Evolutionary conservation across 2,329 filamentous ascomycete species (phyloP), one percentile per base, ranked within the genome.

Genomic region (Alternaria solani): DNA sequence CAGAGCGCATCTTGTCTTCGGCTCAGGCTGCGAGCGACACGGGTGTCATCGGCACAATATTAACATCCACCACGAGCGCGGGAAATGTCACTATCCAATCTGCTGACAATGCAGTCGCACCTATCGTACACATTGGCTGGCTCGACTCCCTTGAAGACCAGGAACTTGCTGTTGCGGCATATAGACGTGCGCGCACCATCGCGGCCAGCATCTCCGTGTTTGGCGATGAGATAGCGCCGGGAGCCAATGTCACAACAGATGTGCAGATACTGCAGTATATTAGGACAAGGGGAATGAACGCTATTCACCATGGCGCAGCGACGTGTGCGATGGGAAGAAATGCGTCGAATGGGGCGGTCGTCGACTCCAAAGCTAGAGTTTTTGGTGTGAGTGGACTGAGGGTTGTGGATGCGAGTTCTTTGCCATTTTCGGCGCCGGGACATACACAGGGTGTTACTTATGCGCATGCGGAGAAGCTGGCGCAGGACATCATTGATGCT

Each of bases 71-170:
- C 11, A 51, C 52, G 4, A 59, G 57, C 38, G 48, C 41, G 12
- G 57, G 57, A 26, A 59, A 59, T 28, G 23, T 59, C 7, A 59
- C 57, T 1, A 59, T 59, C 4, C 57, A 56, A n/a, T 59, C 52
- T 9, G 39, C 52, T 20, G 52, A 59, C 12, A 59, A 59, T n/a
- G 39, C 32, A 2, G 34, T 56, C 16, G 25, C 39, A 9, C 57
- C 57, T 8, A 14, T 56, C 30, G 46, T 59, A 4, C 26, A 59
- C 18, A 39, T 56, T 2, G 52, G 57, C 26, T 51, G 52, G 57
- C 39, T 59, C 4, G 57, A 59, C 7, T 59, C 57, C 5, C 25
- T 46, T 11, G 52, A 56, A 39, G 57, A 59, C 32, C 46, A 51
- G 8, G 57, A 59, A 46, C 55, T 59, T 44, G 57, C 57, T 8